phyloP scores from a whole-genome alignment of 768 basidiomycete genomes.

The Crassisporium funariophilum region DNA sequence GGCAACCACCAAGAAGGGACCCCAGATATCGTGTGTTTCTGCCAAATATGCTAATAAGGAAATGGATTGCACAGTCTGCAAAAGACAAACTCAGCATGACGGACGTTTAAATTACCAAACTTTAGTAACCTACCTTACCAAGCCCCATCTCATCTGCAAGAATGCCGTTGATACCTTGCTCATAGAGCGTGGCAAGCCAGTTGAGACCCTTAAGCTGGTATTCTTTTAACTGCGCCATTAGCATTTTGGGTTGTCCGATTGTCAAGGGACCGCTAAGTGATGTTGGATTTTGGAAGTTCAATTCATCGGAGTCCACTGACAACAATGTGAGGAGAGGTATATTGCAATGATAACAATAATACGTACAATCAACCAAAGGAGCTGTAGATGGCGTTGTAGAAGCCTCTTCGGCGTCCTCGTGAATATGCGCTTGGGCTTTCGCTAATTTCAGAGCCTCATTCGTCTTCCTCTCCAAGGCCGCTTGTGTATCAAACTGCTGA shows the following conservation, averaged over 20 bases:
- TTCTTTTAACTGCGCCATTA: conserved; percentile 96
- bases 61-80: conserved; percentile 94
- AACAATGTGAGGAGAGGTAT: not conserved
- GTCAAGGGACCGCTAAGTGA: conserved; percentile 82
- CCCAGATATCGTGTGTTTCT: conserved; percentile 98
- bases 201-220: conserved; percentile 98
- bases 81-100: conserved; percentile 4
- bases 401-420: conserved; percentile 40
- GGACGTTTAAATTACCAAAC: conserved; percentile 1
- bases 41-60: conserved; percentile 94
- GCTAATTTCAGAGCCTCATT: conserved; percentile 75
- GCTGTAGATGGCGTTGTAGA: conserved; percentile 31
- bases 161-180: conserved; percentile 99
- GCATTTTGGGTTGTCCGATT: conserved; percentile 91
- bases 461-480: conserved; percentile 79
- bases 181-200: conserved; percentile 96
- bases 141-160: conserved; percentile 99
- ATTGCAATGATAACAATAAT: conserved; percentile 19
- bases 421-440: conserved; percentile 51
- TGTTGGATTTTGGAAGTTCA: conserved; percentile 99
- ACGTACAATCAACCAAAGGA: conserved; percentile 74
- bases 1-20: conserved; percentile 97
- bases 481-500: conserved; percentile 80
- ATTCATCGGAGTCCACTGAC: conserved; percentile 91
- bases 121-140: conserved; percentile 59